Percentiles rank a stretch among this genome's conserved stretches.
phyloP scores from a whole-genome alignment of 352 stramenopile genomes.

The Pythium chondricola region DNA sequence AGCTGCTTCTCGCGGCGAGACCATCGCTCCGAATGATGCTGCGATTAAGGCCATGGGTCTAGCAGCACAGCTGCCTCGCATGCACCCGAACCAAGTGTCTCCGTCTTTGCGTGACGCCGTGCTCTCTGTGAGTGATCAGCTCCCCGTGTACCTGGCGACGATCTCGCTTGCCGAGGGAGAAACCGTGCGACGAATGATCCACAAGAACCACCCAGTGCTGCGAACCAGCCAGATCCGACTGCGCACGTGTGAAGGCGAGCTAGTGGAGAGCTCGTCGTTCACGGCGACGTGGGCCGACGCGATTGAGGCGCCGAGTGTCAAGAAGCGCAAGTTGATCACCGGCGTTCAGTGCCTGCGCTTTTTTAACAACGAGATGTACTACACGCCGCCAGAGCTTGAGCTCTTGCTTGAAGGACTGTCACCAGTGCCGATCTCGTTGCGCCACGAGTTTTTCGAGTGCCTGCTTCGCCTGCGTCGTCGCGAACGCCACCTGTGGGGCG shows the following conservation, averaged over 20 bases:
- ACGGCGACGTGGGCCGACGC: conserved; percentile 38
- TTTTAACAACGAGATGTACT: conserved; percentile 99
- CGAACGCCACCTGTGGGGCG: conserved; percentile 93
- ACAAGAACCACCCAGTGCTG: conserved; percentile 82
- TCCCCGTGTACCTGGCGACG: conserved; percentile 89
- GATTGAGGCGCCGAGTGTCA: not conserved
- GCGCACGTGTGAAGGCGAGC: conserved; percentile 71
- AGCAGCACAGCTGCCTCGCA: conserved; percentile 18
- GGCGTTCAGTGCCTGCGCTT: conserved; percentile 92
- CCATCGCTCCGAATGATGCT: conserved; percentile 59
- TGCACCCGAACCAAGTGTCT: conserved; percentile 19
- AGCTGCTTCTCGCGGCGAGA: not conserved
- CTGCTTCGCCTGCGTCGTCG: conserved; percentile 88
- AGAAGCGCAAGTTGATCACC: conserved; percentile 32
- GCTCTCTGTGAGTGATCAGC: conserved; percentile 19
- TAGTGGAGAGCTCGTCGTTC: conserved; percentile 79
- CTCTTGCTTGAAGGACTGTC: conserved; percentile 80
- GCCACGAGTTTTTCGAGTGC: conserved; percentile 83
- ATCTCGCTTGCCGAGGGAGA: conserved; percentile 97
- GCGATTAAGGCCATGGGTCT: conserved; percentile 45
- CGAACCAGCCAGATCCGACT: conserved; percentile 61
- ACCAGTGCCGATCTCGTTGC: conserved; percentile 50
- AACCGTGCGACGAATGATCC: conserved; percentile 94
- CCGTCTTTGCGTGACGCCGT: conserved; percentile 39
- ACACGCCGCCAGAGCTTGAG: conserved; percentile 91